Evolutionary conservation across 2,329 filamentous ascomycete species (phyloP).

Genomic region (Fusarium gaditjirri): DNA sequence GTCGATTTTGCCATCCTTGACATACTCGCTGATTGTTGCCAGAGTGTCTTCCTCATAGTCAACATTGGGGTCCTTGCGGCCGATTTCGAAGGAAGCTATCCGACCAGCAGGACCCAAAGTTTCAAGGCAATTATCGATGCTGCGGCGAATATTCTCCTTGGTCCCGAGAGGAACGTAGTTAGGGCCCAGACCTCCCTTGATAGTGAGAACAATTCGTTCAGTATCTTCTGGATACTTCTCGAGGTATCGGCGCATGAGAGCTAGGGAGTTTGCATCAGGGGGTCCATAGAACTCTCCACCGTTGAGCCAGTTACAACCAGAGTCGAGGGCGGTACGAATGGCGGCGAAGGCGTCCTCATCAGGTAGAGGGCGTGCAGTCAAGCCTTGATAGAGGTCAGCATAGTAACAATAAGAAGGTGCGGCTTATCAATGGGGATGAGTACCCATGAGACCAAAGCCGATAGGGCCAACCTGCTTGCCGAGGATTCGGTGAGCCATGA

Average conservation of each 20-base stretch:
- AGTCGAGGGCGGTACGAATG: slow-evolving; percentile 61
- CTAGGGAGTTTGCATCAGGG: slow-evolving; percentile 63
- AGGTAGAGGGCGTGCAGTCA: slow-evolving; percentile 32
- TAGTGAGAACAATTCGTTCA: slow-evolving; percentile 65
- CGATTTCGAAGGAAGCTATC: slow-evolving; percentile 68
- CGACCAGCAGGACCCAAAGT: slow-evolving; percentile 54
- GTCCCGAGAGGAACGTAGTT: slow-evolving; percentile 58
- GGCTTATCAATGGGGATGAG: background rate
- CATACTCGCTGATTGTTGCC: slow-evolving; percentile 56
- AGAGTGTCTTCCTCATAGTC: slow-evolving; percentile 59
- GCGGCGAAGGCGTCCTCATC: slow-evolving; percentile 59
- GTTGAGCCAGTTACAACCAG: slow-evolving; percentile 62
- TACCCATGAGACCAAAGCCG: slow-evolving; percentile 44
- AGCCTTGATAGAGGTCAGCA: slow-evolving; percentile 27
- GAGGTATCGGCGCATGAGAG: slow-evolving; percentile 69
- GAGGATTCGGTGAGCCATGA: slow-evolving; percentile 40
- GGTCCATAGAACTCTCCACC: slow-evolving; percentile 71
- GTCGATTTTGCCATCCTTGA: slow-evolving; percentile 59
- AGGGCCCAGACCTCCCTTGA: slow-evolving; percentile 65
- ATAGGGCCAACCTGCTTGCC: slow-evolving; percentile 39
- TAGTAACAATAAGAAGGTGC: slow-evolving; percentile 33
- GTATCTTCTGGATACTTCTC: slow-evolving; percentile 69
- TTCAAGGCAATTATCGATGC: slow-evolving; percentile 63
- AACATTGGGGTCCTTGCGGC: slow-evolving; percentile 62
- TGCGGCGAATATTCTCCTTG: slow-evolving; percentile 62